Conservation (phyloP, 306 rosid species). For the Macrotyloma uniflorum region DNA sequence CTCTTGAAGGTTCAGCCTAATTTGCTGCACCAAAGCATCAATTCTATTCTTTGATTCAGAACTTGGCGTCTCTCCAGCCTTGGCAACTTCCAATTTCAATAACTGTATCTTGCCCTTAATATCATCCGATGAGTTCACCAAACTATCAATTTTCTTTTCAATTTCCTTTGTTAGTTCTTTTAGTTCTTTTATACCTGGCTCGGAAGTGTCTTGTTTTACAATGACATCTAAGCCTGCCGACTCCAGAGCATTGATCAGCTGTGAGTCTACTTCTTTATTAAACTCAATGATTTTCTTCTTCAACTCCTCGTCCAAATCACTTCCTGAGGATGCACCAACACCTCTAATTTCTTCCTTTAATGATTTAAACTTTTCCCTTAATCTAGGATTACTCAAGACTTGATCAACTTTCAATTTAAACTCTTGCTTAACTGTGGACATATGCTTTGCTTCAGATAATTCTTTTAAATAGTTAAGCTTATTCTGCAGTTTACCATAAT, state of each 20-base stretch:
- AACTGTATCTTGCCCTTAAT: conserved; percentile 65
- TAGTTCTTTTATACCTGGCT: conserved; percentile 55
- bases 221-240: conserved; percentile 62
- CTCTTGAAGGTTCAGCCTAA: conserved; percentile 63
- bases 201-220: conserved; percentile 38
- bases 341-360: conserved; percentile 65
- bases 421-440: conserved; percentile 58
- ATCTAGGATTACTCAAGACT: conserved; percentile 50
- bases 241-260: conserved; percentile 60
- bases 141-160: conserved; percentile 52
- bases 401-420: conserved; percentile 52
- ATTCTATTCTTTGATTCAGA: conserved; percentile 62
- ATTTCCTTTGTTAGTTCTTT: conserved; percentile 60
- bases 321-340: conserved; percentile 47
- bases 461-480: conserved; percentile 66
- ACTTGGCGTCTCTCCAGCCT: conserved; percentile 68
- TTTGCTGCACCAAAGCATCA: conserved; percentile 63
- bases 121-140: conserved; percentile 58
- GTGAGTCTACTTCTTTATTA: conserved; percentile 62
- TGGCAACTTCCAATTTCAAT: conserved; percentile 70
- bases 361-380: conserved; percentile 61
- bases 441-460: conserved; percentile 55
- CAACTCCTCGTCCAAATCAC: conserved; percentile 63
- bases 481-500: conserved; percentile 56
- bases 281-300: conserved; percentile 57